Evolutionary conservation across 78 protist species (phyloP), one percentile per base, ranked within the genome.

Genomic region (Dictyostelium capitatum): DNA sequence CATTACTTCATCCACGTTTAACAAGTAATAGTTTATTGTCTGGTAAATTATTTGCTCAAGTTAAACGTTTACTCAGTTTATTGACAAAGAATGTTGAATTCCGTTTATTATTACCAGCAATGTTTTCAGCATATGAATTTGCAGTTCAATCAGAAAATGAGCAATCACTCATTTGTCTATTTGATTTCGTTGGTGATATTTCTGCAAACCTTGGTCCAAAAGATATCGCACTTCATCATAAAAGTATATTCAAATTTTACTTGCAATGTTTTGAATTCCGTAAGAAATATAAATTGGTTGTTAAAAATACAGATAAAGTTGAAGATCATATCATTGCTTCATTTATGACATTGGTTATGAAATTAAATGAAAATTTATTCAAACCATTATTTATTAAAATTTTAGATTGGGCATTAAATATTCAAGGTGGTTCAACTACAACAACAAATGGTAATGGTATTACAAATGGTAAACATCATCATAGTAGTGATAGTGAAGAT

Each of bases 121-220:
- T 85, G 83, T 56, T 79, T 14, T 75, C 92, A n/a, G 92, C 92
- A 46, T 85, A 85, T 11, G 92, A 85, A 51, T 85, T 85, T 75
- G 92, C 92, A 0, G 64, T 85, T 30, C 62, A 53, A 19, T 85
- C 92, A 30, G 92, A 75, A 46, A 85, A 57, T 30, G 92, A 85
- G 19, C 78, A 56, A 46, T 48, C 79, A 1, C 6, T 85, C 17
- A 85, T 85, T 41, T 85, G 83, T 28, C 77, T 85, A 28, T 85
- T 85, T 59, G 92, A 85, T 64, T 85, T 85, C 51, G 77, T 85
- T 47, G 92, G 92, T 62, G 92, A 85, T 23, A 85, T 85, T 46
- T 43, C 67, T 23, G 19, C 25, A 9, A 85, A 85, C 20, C 30
- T 85, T 10, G 57, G 46, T 43, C 83, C 92, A 37, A 85, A 85